Evolutionary conservation across 768 basidiomycete genomes (phyloP).

Genomic region (Rubroboletus pulcherrimus): DNA sequence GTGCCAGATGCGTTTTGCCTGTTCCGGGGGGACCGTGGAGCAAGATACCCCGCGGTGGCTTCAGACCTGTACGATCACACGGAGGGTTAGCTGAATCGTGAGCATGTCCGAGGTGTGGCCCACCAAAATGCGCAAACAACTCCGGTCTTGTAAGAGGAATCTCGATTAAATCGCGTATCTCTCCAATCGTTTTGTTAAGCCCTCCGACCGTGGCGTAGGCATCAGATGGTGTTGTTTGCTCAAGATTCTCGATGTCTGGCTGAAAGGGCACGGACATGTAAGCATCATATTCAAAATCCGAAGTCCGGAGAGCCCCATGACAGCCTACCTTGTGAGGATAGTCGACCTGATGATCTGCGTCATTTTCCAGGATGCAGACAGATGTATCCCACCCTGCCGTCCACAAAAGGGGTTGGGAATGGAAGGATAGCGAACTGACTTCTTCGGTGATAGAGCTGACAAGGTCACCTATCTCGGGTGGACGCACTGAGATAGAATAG

Average conservation of each 20-base stretch:
- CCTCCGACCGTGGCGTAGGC: constrained; percentile 89
- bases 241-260: constrained; percentile 46
- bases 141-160: constrained; percentile 82
- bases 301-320: constrained; percentile 9
- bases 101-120: constrained; percentile 14
- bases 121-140: constrained; percentile 73
- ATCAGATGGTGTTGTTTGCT: constrained; percentile 40
- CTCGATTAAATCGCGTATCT: constrained; percentile 83
- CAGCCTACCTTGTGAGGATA: constrained; percentile 33
- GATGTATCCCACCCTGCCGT: constrained; percentile 65
- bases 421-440: constrained; percentile 45
- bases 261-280: constrained; percentile 23
- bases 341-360: constrained; percentile 22
- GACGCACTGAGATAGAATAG: constrained; percentile 39
- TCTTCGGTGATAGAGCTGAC: constrained; percentile 36
- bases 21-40: constrained; percentile 96
- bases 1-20: constrained; percentile 95
- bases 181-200: constrained; percentile 78
- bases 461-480: constrained; percentile 15
- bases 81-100: constrained; percentile 15
- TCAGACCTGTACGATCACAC: constrained; percentile 57
- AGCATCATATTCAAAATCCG: constrained; percentile 6
- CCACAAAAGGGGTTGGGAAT: constrained; percentile 46
- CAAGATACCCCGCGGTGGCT: constrained; percentile 92
- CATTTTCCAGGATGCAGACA: constrained; percentile 41